phyloP scores from a whole-genome alignment of 2,329 filamentous ascomycete species.

The Pseudocercospora fijiensis region DNA sequence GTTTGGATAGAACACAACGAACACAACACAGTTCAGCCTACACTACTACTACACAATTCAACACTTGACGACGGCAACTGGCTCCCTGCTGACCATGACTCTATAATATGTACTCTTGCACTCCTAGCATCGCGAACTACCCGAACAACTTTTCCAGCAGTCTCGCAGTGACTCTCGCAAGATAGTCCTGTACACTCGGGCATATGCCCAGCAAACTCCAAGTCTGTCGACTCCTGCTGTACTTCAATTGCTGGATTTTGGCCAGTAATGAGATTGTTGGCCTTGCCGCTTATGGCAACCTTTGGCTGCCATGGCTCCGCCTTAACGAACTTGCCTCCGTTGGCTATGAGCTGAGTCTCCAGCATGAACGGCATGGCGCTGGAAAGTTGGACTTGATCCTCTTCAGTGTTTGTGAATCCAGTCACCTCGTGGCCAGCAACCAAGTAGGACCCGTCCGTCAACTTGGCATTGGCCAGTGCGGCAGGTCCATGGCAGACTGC shows the following conservation, averaged over 20 bases:
- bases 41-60: too few relatives aligned
- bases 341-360: slow-evolving; percentile 55
- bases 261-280: slow-evolving; percentile 47
- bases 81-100: slow-evolving; percentile 8
- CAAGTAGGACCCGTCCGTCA: slow-evolving; percentile 53
- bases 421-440: slow-evolving; percentile 59
- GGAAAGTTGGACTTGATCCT: slow-evolving; percentile 44
- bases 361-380: slow-evolving; percentile 60
- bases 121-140: slow-evolving; percentile 47
- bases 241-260: slow-evolving; percentile 62
- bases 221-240: slow-evolving; percentile 55
- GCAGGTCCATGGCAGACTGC: slow-evolving; percentile 70
- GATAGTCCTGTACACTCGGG: slow-evolving; percentile 40
- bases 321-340: slow-evolving; percentile 58
- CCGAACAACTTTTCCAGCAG: slow-evolving; percentile 71
- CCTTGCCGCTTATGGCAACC: slow-evolving; percentile 43
- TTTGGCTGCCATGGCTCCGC: slow-evolving; percentile 51
- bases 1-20: too few relatives aligned
- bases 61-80: slow-evolving; percentile 16
- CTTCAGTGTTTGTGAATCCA: slow-evolving; percentile 60
- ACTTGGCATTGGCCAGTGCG: slow-evolving; percentile 59
- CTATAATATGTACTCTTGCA: slow-evolving; percentile 20
- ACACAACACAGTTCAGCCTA: too few relatives aligned
- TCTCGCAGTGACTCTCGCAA: slow-evolving; percentile 78
- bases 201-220: slow-evolving; percentile 28